Base-by-base conservation (phyloP, 2,329 filamentous ascomycete genomes). In the Cylindrodendrum hubeiense region DNA sequence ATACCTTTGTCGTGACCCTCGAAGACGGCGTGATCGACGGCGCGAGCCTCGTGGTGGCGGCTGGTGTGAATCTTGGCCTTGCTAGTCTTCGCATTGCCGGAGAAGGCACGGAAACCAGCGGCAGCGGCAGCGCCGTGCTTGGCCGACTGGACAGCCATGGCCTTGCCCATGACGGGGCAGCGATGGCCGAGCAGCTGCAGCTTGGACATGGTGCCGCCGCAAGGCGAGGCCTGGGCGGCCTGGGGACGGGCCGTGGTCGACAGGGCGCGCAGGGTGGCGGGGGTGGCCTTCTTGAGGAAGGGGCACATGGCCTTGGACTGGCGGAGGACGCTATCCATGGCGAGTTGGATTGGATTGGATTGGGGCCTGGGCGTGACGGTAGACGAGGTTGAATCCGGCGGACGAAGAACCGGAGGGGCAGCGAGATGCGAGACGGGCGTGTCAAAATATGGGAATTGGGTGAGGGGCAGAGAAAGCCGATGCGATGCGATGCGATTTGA, bases 81-180 rank as follows among this genome's bases (percentile, higher is more conserved):
- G 76, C 85, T 85, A 46, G 87, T 71, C 80, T 84, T 86, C 71
- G 81, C 78, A 71, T 85, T 82, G 60, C 82, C 79, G 62, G 85
- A 84, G 70, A 87, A 82, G 69, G 84, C 81, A 65, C 87, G 84
- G 68, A 88, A 64, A 15, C 54, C 61, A 50, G 47, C 79, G 63
- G 82, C 84, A 56, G 85, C 81, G 65, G 83, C 80, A 56, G 82
- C 81, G 56, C 84, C 81, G 53, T 84, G 79, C 77, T 87, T 86
- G 68, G 89, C 86, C 49, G 88, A 88, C 86, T 98, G 95, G 41
- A 98, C 91, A 67, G 94, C 93, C 79, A 99, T 89, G 44, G 96
- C 96, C 87, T 98, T 97, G 81, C 95, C 95, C 96, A 99, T 99
- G 81, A 99, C 92, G 64, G 96, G 96, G 88, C 96, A 99, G 80